These are phyloP conservation scores for sunflower (Helianthus annuus) DNA, from an alignment of 129 eudicot genomes.

Conservation along the genomic window HanXRQr2.0-SUNRISE NC_035449.2:50333105-50333604, in stretches of 20 bases:
- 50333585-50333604: no score
- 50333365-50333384: constrained; percentile 45
- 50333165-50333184: constrained; percentile 43
- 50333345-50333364: constrained; percentile 41
- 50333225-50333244: constrained; percentile 52
- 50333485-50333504: constrained; percentile 14
- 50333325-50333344: constrained; percentile 49
- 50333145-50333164: constrained; percentile 43
- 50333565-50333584: no score
- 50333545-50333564: no score
- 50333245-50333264: constrained; percentile 43
- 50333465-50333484: constrained; percentile 46
- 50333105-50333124: not conserved
- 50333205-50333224: constrained; percentile 37
- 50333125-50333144: constrained; percentile 3
- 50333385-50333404: constrained; percentile 66
- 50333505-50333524: not conserved
- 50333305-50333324: constrained; percentile 27
- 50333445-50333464: constrained; percentile 35
- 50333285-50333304: constrained; percentile 19
- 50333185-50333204: constrained; percentile 50
- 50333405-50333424: constrained; percentile 52
- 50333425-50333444: constrained; percentile 1
- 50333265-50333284: constrained; percentile 47
- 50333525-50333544: no score